Base-by-base conservation (phyloP, 345 rosid genomes). In the Gossypium ekmanianum region DNA sequence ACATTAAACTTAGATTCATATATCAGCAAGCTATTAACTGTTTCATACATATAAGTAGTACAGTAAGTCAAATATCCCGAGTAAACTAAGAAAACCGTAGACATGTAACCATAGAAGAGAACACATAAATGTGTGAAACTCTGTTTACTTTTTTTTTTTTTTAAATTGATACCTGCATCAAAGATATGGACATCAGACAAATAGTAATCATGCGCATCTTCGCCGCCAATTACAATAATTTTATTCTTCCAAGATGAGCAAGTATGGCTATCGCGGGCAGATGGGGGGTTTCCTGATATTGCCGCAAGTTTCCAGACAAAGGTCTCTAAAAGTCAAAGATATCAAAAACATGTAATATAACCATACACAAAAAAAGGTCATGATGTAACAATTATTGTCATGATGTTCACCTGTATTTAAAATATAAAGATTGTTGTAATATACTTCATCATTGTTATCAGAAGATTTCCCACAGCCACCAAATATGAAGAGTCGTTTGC, bases 171-270 rank as follows among this genome's bases (percentile, higher is more conserved):
- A 93, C 99, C 98, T 88, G 99, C 80, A 81, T 95, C 97, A 82
- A 95, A 90, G 73, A 95, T 80, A 81, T 95, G 94, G 59, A 92
- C 99, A 86, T 95, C 99, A 18, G 97, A 91, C 81, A 93, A 79
- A 80, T 93, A 95, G 80, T 85, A 90, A 86, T 95, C 99, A 80
- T 85, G 89, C 26, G 89, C 94, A 87, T 95, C 96, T 90, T 95
- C 99, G 61, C 99, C 99, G 57, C 99, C 99, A 76, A 93, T 83
- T 50, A 95, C 94, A 68, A 95, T 84, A 54, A 95, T 78, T 72
- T 89, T 89, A 83, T 88, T 92, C 86, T 88, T 90, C 98, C 98
- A 93, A 73, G 97, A 87, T 71, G 99, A 91, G 86, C 98, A 95
- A 76, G 91, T 82, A 81, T 95, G 99, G 83, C 99, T 90, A 84